Evolutionary conservation across 1,284 basidiomycete species (phyloP).

Genomic region (Cryptococcus neoformans): DNA sequence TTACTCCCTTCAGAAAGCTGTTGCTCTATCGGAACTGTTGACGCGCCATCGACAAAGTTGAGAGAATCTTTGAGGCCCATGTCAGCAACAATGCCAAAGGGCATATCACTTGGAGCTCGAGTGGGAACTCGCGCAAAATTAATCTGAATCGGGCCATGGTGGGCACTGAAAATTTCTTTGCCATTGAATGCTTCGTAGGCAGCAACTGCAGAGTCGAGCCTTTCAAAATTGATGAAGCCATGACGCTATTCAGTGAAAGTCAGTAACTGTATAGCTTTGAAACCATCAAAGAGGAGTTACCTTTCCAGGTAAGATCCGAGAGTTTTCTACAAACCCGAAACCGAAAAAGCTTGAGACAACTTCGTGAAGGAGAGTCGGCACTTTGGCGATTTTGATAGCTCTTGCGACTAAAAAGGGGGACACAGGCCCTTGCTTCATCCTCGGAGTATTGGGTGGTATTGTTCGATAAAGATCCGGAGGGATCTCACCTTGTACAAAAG

Average conservation of each 20-base stretch:
- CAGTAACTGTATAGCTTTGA: neutral
- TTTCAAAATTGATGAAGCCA: constrained; percentile 86
- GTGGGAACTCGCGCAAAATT: constrained; percentile 90
- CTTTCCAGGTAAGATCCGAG: constrained; percentile 92
- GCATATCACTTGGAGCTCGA: constrained; percentile 13
- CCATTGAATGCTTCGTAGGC: constrained; percentile 96
- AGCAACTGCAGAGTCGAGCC: constrained; percentile 90
- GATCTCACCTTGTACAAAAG: too few relatives aligned
- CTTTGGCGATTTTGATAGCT: constrained; percentile 93
- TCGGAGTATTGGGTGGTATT: too few relatives aligned
- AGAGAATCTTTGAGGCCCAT: constrained; percentile 62
- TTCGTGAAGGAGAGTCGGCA: constrained; percentile 90
- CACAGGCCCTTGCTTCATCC: constrained; percentile 16
- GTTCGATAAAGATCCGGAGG: too few relatives aligned
- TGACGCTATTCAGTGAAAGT: constrained; percentile 20
- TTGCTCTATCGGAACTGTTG: constrained; percentile 81
- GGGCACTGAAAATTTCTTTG: constrained; percentile 88
- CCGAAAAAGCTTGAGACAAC: constrained; percentile 78
- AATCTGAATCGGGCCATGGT: constrained; percentile 92
- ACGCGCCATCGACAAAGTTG: constrained; percentile 65
- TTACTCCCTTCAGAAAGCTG: constrained; percentile 73
- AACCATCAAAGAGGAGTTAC: constrained; percentile 53
- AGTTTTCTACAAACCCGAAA: constrained; percentile 95
- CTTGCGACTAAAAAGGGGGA: constrained; percentile 58
- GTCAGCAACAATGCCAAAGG: neutral